Base-by-base conservation (phyloP, 768 basidiomycete species). In the Leccinum broughii region DNA sequence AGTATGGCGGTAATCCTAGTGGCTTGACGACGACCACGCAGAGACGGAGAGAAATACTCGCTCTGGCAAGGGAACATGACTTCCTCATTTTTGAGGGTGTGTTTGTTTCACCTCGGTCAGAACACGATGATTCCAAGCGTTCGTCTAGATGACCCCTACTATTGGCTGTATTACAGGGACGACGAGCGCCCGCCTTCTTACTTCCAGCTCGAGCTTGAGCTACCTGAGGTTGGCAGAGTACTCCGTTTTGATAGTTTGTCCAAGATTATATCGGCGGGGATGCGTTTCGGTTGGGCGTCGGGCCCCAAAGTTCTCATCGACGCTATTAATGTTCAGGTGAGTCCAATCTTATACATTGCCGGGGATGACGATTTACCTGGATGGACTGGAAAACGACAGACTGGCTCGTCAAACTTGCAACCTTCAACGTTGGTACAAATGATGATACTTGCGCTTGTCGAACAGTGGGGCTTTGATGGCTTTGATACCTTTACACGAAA, bases 201-300 rank as follows among this genome's bases (percentile, higher is more conserved):
- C 24, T 51, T 51, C 28, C 26, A 28, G 24, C 48, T 51, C 15
- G 50, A 51, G 24, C 50, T 51, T 30, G 50, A 28, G 2, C 26
- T 51, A 30, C 26, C 50, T 7, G 50, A 51, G 2, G 50, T n/a
- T 51, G 50, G 50, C 50, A 28, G 50, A 14, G 89, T 93, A 26
- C 66, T 94, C 44, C 84, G 92, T 54, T 92, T 95, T 67, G 93
- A 95, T 68, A 89, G 87, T 68, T 79, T 95, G 60, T 90, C 87
- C 58, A 96, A 37, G 14, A 37, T 37, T 1, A 7, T 37, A 15
- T 6, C 37, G 37, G 5, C 37, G 14, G 37, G 37, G 37, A 37
- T 37, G 37, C 37, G 37, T 37, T 37, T 37, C 3, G 37, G 37
- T 37, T 37, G 37, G 14, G 35, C 35, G 6, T 37, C 35, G 3